Base-by-base conservation (phyloP, 805 yeast genomes). In the Nakazawaea anatomiae region DNA sequence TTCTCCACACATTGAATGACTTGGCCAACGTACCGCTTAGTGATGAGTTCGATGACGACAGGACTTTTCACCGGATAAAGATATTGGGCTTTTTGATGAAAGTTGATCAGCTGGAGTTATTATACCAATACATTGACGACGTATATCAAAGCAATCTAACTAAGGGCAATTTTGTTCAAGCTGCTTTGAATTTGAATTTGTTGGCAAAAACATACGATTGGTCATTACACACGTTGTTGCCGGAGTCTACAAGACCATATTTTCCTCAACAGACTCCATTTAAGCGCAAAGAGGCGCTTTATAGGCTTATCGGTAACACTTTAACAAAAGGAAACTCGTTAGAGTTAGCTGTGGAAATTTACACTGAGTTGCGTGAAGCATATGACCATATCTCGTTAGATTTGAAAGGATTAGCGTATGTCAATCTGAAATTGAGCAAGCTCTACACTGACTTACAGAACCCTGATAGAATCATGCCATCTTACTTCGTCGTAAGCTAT, bases 31-130 rank as follows among this genome's bases (percentile, higher is more conserved):
- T 89, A 52, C 96, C 96, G 11, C 76, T 75, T 44, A 90, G 90
- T 18, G 83, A 83, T 41, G 96, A 89, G 60, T 90, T 86, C 65
- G 92, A 87, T 59, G 92, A 87, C 63, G 96, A 89, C 65, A 74
- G 96, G 60, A 83, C 90, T 5, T 85, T 87, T 77, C 87, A 85
- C 62, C 80, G 81, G 53, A 73, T 89, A 61, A 85, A 84, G 59
- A 83, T 89, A 59, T 79, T 87, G 55, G 83, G 89, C 41, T 88
- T 80, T 67, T 73, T 89, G 65, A 78, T 85, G 74, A 82, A 86
- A 57, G 89, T 88, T 41, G 81, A 84, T 61, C 82, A 82, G 58
- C 92, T 94, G 0, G 94, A 87, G 64, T 72, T 86, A 52, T 84
- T 89, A 66, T 85, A 86, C 64, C 78, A 87, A n/a, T 85, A 87